Evolutionary conservation across 176 grass and related monocot genomes (phyloP).

Genomic region (Cenchrus fungigraminus): DNA sequence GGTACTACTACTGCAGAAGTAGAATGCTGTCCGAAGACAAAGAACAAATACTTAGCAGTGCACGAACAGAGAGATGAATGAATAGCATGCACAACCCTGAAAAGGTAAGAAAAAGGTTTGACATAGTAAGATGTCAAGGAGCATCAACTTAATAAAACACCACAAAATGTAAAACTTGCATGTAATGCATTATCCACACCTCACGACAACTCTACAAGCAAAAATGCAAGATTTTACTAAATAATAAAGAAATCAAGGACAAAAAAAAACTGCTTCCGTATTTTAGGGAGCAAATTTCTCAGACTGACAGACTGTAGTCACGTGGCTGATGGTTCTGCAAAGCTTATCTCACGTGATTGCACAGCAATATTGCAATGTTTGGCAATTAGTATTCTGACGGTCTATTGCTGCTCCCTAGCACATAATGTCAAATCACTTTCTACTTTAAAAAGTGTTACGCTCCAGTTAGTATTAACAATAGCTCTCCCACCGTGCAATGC

Average conservation of each 20-base stretch:
- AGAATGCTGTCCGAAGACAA: not conserved
- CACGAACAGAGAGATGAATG: not conserved
- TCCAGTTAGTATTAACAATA: conserved; percentile 19
- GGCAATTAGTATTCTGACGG: not conserved
- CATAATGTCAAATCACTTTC: conserved; percentile 1
- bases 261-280: not conserved
- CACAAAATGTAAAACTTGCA: not conserved
- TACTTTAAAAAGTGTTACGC: not conserved
- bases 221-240: not conserved
- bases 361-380: not conserved
- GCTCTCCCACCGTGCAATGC: not conserved
- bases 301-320: not conserved
- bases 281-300: not conserved
- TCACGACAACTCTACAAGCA: conserved; percentile 7
- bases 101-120: not conserved
- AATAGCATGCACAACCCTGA: not conserved
- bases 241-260: not conserved
- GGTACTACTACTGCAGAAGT: not conserved
- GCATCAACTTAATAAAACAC: not conserved
- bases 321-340: not conserved
- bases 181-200: not conserved
- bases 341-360: not conserved
- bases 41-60: not conserved
- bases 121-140: not conserved
- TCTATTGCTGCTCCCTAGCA: conserved; percentile 15